Evolutionary conservation across 2,329 filamentous ascomycete species (phyloP).

Genomic region (Colletotrichum liriopes): DNA sequence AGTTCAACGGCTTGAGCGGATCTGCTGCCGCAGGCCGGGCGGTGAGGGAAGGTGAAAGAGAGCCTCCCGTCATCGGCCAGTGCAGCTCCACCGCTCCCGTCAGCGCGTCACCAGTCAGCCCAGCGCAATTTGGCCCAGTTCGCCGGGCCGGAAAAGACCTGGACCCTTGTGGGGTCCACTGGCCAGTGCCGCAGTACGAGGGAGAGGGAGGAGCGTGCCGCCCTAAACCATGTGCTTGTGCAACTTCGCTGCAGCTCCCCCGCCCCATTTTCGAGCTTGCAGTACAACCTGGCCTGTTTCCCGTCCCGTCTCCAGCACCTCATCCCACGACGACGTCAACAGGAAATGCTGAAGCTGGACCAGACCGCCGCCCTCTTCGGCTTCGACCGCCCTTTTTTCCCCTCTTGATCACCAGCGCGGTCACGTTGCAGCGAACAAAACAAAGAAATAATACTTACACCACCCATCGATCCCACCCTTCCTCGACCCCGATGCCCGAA

Average conservation of each 20-base stretch:
- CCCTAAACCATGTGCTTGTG: conserved; percentile 29
- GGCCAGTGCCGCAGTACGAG: conserved; percentile 14
- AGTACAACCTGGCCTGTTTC: conserved; percentile 41
- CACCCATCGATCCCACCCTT: background rate
- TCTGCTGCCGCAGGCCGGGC: background rate
- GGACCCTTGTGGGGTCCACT: conserved; percentile 33
- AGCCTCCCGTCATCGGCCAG: background rate
- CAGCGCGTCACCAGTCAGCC: conserved; percentile 13
- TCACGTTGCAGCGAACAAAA: background rate
- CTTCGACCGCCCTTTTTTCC: conserved; percentile 11
- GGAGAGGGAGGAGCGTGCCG: conserved; percentile 9
- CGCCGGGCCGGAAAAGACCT: conserved; percentile 21
- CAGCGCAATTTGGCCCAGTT: conserved; percentile 9
- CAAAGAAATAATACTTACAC: background rate
- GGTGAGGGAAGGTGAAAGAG: conserved; percentile 1
- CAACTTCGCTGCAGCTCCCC: conserved; percentile 30
- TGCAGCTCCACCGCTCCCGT: conserved; percentile 5
- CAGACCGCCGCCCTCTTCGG: conserved; percentile 29
- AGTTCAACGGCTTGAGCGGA: background rate
- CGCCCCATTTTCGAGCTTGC: conserved; percentile 33
- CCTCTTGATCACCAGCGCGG: background rate
- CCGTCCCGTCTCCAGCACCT: conserved; percentile 4
- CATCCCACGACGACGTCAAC: conserved; percentile 35
- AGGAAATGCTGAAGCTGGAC: conserved; percentile 38
- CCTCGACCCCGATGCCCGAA: conserved; percentile 46